Base-by-base conservation (phyloP, 2,329 filamentous ascomycete species). In the Aspergillus sp. region DNA sequence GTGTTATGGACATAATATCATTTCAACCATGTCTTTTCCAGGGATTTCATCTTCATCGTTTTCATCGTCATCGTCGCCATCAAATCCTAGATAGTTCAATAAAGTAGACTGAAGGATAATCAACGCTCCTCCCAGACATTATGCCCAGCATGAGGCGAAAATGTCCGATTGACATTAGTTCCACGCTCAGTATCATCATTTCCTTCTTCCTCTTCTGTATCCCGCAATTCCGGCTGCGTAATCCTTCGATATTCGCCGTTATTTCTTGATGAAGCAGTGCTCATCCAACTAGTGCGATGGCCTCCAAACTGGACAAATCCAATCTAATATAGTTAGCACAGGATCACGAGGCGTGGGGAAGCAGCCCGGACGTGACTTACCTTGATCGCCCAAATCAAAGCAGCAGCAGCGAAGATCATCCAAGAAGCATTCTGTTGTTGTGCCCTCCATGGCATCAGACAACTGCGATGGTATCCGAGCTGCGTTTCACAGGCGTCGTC, bases 401-500 rank as follows among this genome's bases (percentile, higher is more conserved):
- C 41, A n/a, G 52, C 59, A 9, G 58, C 62, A 1, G 47, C 56
- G 48, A 65, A 58, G 1, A 63, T 49, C 53, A 67, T 54, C 53
- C 58, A 58, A 7, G 64, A 62, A 1, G 52, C 52, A n/a, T 45
- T 47, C 43, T 52, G 48, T 47, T 68, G 57, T 33, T 61, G 49
- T 41, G 49, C 54, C 15, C 46, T 56, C 67, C 65, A 69, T 12
- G 57, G 58, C 12, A 37, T 55, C 3, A 61, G 38, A 49, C 66
- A 70, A 25, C 61, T 61, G 20, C 51, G 53, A 10, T 35, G 45
- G 51, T 68, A 69, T 10, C 63, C 63, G 1, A 63, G 45, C 42
- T 61, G 61, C 17, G 48, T 15, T 33, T 66, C 62, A 50, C 67
- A 70, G 0, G 64, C 60, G 41, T 59, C 48, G 20, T 63, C 64